Evolutionary conservation across 164 flowering plant species (phyloP), one percentile per base, ranked within the genome.

Genomic region (Vitis rotundifolia): DNA sequence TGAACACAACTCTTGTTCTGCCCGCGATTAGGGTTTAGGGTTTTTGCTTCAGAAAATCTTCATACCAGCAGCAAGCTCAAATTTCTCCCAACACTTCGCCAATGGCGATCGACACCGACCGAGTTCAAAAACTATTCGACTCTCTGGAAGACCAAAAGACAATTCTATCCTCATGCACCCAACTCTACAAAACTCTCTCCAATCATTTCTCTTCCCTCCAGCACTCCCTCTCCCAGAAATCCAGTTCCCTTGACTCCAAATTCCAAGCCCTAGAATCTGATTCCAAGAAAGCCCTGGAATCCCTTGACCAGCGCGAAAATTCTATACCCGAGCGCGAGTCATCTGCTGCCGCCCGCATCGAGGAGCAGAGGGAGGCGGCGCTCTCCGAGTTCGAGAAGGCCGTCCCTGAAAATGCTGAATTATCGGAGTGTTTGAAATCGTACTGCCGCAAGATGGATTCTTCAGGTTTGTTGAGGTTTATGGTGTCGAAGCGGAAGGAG

Each of bases 401-500:
- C 0, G 65, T 4, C 11, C 49, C 67, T 15, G 31, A 28, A 2
- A 68, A 56, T 7, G 44, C 16, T 3, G 76, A 69, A 7, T 49
- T 83, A 15, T 7, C 65, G 16, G 91, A 83, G 10, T 26, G 64
- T 0, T 52, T 84, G 59, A 77, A 70, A 48, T 79, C 77, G 26
- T 53, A 66, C 22, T 85, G 79, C 63, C 66, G 84, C 62, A 79
- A 61, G 68, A 87, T 89, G 89, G 88, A 87, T 53, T 55, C 76
- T 14, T 37, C 37, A 2, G 80, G 76, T 13, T 76, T 89, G 71
- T 16, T 84, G 71, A 80, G 63, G 78, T 80, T 81, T 60, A 50
- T 86, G 62, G 44, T 80, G n/a, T 65, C 76, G 5, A 85, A 77
- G 48, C 64, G 90, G 73, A 87, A 80, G 68, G 92, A 88, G n/a